Conservation (phyloP, 2,329 filamentous ascomycete species). For the Exophiala mesophila region DNA sequence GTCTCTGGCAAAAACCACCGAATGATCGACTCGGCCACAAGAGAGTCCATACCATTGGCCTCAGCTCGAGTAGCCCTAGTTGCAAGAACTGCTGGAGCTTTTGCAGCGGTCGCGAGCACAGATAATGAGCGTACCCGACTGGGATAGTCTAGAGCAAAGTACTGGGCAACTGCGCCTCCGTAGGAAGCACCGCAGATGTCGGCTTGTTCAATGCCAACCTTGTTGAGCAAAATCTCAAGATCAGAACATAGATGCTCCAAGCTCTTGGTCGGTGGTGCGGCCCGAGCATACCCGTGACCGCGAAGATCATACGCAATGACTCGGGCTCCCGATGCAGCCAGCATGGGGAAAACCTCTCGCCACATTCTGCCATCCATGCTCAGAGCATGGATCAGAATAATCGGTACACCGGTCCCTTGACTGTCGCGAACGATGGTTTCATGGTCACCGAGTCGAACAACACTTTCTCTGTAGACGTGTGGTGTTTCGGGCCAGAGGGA, state of each 20-base stretch:
- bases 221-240: conserved; percentile 3
- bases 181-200: conserved; percentile 13
- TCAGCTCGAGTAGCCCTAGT: conserved; percentile 8
- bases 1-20: conserved; percentile 11
- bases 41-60: background rate
- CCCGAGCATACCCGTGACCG: conserved; percentile 6
- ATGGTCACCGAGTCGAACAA: conserved; percentile 4
- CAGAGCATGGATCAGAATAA: conserved; percentile 12
- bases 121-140: conserved; percentile 1
- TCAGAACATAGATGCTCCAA: conserved; percentile 6
- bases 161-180: conserved; percentile 12
- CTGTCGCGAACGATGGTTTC: conserved; percentile 7
- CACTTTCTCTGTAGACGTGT: background rate
- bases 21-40: conserved; percentile 7
- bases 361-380: conserved; percentile 11
- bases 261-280: conserved; percentile 2
- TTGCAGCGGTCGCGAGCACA: conserved; percentile 8
- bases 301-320: conserved; percentile 12
- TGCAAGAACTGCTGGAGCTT: conserved; percentile 4
- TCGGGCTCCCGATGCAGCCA: background rate
- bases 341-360: conserved; percentile 6
- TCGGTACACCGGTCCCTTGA: background rate
- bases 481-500: background rate
- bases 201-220: conserved; percentile 3
- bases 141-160: conserved; percentile 7